Base-by-base conservation (phyloP, 1,284 basidiomycete species). In the Meripilus lineatus region DNA sequence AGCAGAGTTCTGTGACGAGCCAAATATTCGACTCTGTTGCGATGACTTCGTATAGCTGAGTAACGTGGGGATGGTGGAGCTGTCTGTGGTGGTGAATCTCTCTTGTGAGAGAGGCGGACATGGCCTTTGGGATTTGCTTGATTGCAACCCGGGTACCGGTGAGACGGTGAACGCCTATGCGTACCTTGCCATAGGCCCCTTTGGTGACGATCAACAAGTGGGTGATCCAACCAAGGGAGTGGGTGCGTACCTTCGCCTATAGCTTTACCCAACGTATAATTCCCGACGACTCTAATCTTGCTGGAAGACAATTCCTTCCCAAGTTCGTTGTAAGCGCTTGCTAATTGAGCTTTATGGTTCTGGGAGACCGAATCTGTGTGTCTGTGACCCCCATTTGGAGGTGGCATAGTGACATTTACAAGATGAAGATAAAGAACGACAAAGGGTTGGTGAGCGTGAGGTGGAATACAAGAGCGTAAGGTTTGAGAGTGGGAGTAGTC, bases 61-160 rank as follows among this genome's bases (percentile, higher is more conserved):
- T 89, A 58, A 98, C 81, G 60, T 97, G 81, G 0, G 92, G 92
- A 59, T 99, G 95, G 61, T 97, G 95, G 6, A 99, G 78, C 38
- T 93, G 84, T 24, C 96, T 88, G 67, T 99, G 96, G 59, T 99
- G 95, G 60, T 99, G 95, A 47, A 99, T 95, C 68, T 99, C 96
- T 51, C 96, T 81, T 11, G 94, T 99, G 39, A 99, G 77, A 37
- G 90, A 79, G 21, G 92, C 74, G 39, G 92, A 91, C 70, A 91
- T 81, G 46, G 81, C 80, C 67, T 98, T 98, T 28, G 95, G 93
- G 50, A 99, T 93, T 67, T 98, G 94, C 69, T 99, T 99, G 69
- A 99, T 89, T 41, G 95, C 95, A 50, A 97, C 92, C 45, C 90
- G 81, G 38, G 83, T 84, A 3, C 85, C 86, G 2, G 93, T 93